phyloP scores from a whole-genome alignment of 2,329 filamentous ascomycete species.

The Botrytis sinoallii region DNA sequence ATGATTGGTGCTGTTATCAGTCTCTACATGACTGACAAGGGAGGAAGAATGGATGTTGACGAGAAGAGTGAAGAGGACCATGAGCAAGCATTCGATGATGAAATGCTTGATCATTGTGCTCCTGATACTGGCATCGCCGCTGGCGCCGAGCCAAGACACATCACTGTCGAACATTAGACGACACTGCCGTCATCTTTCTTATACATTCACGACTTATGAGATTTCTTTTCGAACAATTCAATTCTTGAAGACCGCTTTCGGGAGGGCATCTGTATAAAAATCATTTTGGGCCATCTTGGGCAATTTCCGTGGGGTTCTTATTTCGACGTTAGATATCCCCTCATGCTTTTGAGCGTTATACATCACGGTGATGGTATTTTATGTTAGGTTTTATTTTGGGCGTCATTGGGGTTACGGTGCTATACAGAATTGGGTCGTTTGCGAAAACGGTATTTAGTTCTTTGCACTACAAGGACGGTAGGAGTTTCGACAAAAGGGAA shows the following conservation, averaged over 20 bases:
- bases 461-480: not conserved
- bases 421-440: slow-evolving; percentile 14
- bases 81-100: slow-evolving; percentile 32
- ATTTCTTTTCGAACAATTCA: slow-evolving; percentile 12
- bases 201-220: slow-evolving; percentile 17
- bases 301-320: slow-evolving; percentile 9
- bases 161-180: not conserved
- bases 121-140: slow-evolving; percentile 29
- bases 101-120: slow-evolving; percentile 30
- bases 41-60: slow-evolving; percentile 35
- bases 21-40: slow-evolving; percentile 66
- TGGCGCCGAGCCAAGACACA: slow-evolving; percentile 16
- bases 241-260: slow-evolving; percentile 12
- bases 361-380: slow-evolving; percentile 18
- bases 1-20: slow-evolving; percentile 71
- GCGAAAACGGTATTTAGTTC: slow-evolving; percentile 14
- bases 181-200: not conserved
- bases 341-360: slow-evolving; percentile 14
- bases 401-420: not conserved
- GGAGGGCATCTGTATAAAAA: slow-evolving; percentile 19
- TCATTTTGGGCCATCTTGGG: slow-evolving; percentile 4
- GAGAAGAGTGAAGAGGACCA: slow-evolving; percentile 35
- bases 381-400: slow-evolving; percentile 8
- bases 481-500: slow-evolving; percentile 19
- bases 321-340: slow-evolving; percentile 20